Conservation (phyloP, 768 basidiomycete species). For the Podaxis sp. region DNA sequence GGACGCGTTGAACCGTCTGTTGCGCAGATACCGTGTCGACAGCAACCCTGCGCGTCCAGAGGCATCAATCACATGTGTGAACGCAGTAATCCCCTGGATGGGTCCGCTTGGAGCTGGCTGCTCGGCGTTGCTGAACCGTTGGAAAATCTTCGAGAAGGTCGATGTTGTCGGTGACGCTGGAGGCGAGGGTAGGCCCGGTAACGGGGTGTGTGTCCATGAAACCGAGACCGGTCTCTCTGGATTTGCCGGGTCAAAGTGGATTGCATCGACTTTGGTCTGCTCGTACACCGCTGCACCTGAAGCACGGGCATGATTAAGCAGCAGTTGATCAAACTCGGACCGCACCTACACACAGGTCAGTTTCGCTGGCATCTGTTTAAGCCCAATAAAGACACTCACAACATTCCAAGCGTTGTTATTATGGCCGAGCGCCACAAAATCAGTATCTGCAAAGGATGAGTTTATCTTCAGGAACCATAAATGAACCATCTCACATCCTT, state of each 20-base stretch:
- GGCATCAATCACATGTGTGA: slow-evolving; percentile 71
- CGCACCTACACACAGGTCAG: slow-evolving; percentile 36
- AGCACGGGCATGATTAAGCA: slow-evolving; percentile 53
- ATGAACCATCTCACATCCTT: slow-evolving; percentile 47
- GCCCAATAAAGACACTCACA: slow-evolving; percentile 31
- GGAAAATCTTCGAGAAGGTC: slow-evolving; percentile 20
- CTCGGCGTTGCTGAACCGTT: slow-evolving; percentile 17
- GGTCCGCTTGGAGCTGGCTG: slow-evolving; percentile 11
- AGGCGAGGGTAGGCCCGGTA: slow-evolving; percentile 37
- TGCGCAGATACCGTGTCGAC: slow-evolving; percentile 67
- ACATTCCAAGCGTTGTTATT: slow-evolving; percentile 63
- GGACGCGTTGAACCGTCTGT: slow-evolving; percentile 64
- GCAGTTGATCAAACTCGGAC: slow-evolving; percentile 59
- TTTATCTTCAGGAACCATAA: slow-evolving; percentile 2
- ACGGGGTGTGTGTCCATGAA: slow-evolving; percentile 47
- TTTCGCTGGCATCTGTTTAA: neutral
- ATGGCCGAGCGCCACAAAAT: slow-evolving; percentile 53
- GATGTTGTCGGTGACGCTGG: slow-evolving; percentile 36
- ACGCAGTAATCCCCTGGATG: slow-evolving; percentile 51
- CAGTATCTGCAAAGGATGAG: slow-evolving; percentile 43
- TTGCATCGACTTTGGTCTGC: slow-evolving; percentile 47
- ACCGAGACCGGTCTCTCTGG: slow-evolving; percentile 48
- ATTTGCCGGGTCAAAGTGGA: slow-evolving; percentile 41
- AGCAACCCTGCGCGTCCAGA: slow-evolving; percentile 72
- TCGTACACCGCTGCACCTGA: slow-evolving; percentile 54